phyloP scores from a whole-genome alignment of 2,329 filamentous ascomycete genomes.

The Escovopsis sp. region DNA sequence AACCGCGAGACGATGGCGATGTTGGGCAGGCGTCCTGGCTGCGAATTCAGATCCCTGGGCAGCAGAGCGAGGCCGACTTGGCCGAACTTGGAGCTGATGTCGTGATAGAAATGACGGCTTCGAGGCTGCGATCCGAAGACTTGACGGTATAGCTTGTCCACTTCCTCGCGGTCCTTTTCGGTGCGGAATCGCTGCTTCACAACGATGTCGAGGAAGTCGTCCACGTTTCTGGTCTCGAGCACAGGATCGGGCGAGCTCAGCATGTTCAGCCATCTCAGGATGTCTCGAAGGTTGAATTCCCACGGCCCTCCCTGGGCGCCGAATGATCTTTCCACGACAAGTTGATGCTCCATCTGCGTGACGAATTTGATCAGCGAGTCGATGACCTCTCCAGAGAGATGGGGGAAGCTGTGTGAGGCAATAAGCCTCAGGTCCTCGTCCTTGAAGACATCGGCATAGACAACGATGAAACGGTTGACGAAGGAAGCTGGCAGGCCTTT shows the following conservation, averaged over 20 bases:
- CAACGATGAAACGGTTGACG: slow-evolving; percentile 94
- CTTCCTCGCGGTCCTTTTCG: slow-evolving; percentile 47
- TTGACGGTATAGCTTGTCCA: slow-evolving; percentile 51
- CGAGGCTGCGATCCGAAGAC: slow-evolving; percentile 41
- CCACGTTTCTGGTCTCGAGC: slow-evolving; percentile 42
- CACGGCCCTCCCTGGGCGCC: slow-evolving; percentile 62
- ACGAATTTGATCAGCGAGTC: slow-evolving; percentile 63
- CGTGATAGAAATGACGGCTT: slow-evolving; percentile 55
- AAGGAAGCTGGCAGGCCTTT: slow-evolving; percentile 93
- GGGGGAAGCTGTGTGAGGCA: slow-evolving; percentile 61
- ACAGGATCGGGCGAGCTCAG: slow-evolving; percentile 36
- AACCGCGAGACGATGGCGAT: slow-evolving; percentile 43
- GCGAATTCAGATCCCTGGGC: slow-evolving; percentile 39
- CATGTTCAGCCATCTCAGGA: slow-evolving; percentile 72
- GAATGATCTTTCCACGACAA: slow-evolving; percentile 44
- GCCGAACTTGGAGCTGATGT: slow-evolving; percentile 47
- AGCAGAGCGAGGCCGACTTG: slow-evolving; percentile 72
- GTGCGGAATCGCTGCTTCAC: slow-evolving; percentile 81
- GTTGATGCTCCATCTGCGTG: slow-evolving; percentile 59
- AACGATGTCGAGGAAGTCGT: slow-evolving; percentile 68
- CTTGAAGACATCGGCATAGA: slow-evolving; percentile 85
- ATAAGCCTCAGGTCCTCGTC: slow-evolving; percentile 71
- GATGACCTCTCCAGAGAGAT: slow-evolving; percentile 43
- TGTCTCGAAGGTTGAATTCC: slow-evolving; percentile 92
- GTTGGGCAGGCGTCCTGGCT: slow-evolving; percentile 35